Conservation (phyloP, 768 basidiomycete genomes). For the Phaeotremella skinneri region DNA sequence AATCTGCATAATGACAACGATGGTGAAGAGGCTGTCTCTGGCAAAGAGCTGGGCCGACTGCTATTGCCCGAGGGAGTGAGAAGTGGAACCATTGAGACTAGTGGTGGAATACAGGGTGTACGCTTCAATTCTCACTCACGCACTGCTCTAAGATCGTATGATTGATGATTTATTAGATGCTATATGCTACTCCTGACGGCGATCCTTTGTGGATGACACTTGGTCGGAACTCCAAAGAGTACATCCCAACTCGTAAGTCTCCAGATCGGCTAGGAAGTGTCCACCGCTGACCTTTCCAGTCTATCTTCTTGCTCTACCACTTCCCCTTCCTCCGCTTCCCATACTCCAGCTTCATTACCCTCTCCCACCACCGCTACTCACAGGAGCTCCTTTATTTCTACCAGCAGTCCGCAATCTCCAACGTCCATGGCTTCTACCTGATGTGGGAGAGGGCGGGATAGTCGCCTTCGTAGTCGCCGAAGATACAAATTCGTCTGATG, state of each 20-base stretch:
- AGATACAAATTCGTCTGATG: conserved; percentile 16
- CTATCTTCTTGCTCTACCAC: conserved; percentile 22
- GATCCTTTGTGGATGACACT: conserved; percentile 48
- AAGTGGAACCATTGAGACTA: conserved; percentile 36
- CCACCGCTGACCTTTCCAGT: conserved; percentile 13
- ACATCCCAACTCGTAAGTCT: conserved; percentile 45
- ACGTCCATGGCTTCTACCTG: conserved; percentile 37
- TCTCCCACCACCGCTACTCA: conserved; percentile 44
- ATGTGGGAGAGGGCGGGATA: conserved; percentile 36
- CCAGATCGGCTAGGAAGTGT: no score
- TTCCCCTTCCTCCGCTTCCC: conserved; percentile 32
- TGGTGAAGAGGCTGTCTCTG: conserved; percentile 8
- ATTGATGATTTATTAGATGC: conserved; percentile 18
- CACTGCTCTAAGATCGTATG: neutral
- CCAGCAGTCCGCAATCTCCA: conserved; percentile 42
- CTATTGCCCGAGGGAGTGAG: conserved; percentile 45
- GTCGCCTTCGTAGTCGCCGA: conserved; percentile 35
- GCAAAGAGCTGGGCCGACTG: conserved; percentile 36
- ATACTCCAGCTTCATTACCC: conserved; percentile 44
- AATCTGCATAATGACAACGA: conserved; percentile 14
- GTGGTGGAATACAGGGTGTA: conserved; percentile 41
- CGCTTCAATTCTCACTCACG: conserved; percentile 5
- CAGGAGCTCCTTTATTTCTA: conserved; percentile 49
- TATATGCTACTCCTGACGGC: conserved; percentile 32
- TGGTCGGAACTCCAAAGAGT: conserved; percentile 41